Evolutionary conservation across 345 rosid genomes (phyloP).

Genomic region (Theobroma cacao): DNA sequence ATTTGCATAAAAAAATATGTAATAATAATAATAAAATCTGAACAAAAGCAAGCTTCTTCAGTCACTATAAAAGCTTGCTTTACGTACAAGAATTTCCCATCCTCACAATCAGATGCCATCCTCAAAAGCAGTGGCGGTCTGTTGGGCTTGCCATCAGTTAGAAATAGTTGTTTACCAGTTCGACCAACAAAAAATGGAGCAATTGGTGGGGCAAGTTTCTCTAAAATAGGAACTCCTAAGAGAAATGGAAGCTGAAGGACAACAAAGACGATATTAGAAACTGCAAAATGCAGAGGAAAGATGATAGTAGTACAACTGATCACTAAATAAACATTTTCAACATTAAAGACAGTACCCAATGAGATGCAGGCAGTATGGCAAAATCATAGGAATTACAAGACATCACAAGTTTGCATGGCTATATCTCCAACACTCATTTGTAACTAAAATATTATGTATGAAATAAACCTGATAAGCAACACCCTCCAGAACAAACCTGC

Average conservation of each 20-base stretch:
- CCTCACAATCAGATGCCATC: slow-evolving; percentile 86
- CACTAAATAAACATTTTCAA: background rate
- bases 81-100: slow-evolving; percentile 72
- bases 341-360: background rate
- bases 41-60: background rate
- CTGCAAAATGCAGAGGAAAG: background rate
- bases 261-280: slow-evolving; percentile 2
- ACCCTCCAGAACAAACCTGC: slow-evolving; percentile 65
- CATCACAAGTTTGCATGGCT: background rate
- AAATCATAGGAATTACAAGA: background rate
- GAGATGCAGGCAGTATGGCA: background rate
- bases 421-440: background rate
- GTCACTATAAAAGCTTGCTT: slow-evolving; percentile 6
- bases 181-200: slow-evolving; percentile 75
- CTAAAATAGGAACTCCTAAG: slow-evolving; percentile 80
- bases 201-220: slow-evolving; percentile 80
- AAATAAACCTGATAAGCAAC: slow-evolving; percentile 3
- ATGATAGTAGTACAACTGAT: background rate
- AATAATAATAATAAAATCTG: background rate
- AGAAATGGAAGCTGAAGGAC: slow-evolving; percentile 82
- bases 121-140: slow-evolving; percentile 86
- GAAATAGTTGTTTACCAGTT: slow-evolving; percentile 89
- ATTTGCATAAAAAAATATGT: background rate
- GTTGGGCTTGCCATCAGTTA: slow-evolving; percentile 77
- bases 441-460: background rate